Evolutionary conservation across 2,329 filamentous ascomycete species (phyloP).

Genomic region (Trichocomaceae sp.): DNA sequence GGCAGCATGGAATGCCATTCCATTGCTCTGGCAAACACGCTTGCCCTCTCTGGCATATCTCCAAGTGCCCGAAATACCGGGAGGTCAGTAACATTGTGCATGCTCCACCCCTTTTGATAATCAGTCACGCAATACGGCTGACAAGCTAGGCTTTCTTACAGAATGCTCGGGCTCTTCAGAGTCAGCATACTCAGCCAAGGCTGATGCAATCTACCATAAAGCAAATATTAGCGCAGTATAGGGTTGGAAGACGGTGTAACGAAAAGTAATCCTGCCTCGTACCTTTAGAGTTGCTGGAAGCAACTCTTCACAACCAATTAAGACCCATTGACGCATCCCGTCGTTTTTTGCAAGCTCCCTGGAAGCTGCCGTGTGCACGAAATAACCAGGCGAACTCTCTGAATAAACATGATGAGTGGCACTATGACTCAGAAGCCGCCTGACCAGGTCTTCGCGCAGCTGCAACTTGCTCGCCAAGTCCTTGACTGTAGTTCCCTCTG

Average conservation of each 20-base stretch:
- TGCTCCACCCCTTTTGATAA: constrained; percentile 9
- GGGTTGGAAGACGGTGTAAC: neutral
- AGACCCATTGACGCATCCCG: constrained; percentile 14
- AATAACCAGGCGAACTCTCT: constrained; percentile 10
- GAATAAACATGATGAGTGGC: constrained; percentile 15
- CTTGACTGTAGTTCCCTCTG: constrained; percentile 10
- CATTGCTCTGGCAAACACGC: constrained; percentile 8
- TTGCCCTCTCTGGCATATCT: constrained; percentile 10
- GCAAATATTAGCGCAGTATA: neutral
- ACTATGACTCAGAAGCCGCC: constrained; percentile 11
- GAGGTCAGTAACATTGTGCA: constrained; percentile 10
- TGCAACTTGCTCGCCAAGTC: constrained; percentile 9
- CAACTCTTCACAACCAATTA: constrained; percentile 12
- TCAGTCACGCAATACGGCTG: too few species aligned
- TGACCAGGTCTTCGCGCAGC: constrained; percentile 10
- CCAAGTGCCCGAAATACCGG: constrained; percentile 10
- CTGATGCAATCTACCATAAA: constrained; percentile 7
- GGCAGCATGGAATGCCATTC: constrained; percentile 8
- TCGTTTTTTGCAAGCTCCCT: constrained; percentile 12
- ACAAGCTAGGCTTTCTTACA: neutral
- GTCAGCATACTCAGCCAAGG: constrained; percentile 1
- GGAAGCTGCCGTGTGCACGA: constrained; percentile 15
- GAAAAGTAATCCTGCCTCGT: neutral
- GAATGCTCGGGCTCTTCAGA: constrained; percentile 11
- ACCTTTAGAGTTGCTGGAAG: constrained; percentile 11